A percentile compares a stretch with the other conserved stretches of the same genome.
Evolutionary conservation across 306 rosid species (phyloP).

Genomic region (Morella rubra): DNA sequence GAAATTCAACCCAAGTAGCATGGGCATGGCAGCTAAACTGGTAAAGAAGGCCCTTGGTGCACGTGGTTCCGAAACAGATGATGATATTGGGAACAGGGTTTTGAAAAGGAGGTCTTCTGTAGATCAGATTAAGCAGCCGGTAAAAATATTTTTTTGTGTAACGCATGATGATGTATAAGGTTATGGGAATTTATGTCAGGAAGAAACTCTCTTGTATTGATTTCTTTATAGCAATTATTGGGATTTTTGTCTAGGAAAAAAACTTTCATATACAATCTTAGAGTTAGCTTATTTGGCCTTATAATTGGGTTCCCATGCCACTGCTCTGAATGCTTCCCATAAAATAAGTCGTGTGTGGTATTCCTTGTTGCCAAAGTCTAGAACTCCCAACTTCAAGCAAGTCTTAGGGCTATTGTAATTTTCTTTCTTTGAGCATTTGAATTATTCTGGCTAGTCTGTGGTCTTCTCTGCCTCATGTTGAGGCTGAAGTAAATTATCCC

Average conservation of each 20-base stretch:
- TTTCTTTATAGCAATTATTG: background rate
- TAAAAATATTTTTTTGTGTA: conserved; percentile 38
- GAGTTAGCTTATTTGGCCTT: background rate
- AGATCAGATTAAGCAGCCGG: conserved; percentile 47
- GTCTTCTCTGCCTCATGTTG: background rate
- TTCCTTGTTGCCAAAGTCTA: conserved; percentile 7
- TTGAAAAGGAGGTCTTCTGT: conserved; percentile 42
- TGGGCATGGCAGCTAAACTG: conserved; percentile 41
- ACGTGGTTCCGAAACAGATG: conserved; percentile 39
- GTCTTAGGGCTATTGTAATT: background rate
- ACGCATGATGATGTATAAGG: background rate
- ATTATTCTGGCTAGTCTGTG: background rate
- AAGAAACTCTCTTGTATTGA: background rate
- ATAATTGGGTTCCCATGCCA: background rate
- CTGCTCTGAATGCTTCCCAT: background rate
- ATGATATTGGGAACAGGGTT: conserved; percentile 35
- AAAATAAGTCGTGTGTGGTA: background rate
- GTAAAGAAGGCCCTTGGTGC: conserved; percentile 42
- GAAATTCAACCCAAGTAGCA: conserved; percentile 56
- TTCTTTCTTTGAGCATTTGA: background rate
- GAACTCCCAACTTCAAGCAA: background rate
- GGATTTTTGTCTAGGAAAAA: background rate
- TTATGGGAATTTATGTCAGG: conserved; percentile 4
- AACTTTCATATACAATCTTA: background rate
- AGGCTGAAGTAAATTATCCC: background rate